Evolutionary conservation across 1,284 basidiomycete species (phyloP), one percentile per base, ranked within the genome.

Genomic region (Peniophora sp.): DNA sequence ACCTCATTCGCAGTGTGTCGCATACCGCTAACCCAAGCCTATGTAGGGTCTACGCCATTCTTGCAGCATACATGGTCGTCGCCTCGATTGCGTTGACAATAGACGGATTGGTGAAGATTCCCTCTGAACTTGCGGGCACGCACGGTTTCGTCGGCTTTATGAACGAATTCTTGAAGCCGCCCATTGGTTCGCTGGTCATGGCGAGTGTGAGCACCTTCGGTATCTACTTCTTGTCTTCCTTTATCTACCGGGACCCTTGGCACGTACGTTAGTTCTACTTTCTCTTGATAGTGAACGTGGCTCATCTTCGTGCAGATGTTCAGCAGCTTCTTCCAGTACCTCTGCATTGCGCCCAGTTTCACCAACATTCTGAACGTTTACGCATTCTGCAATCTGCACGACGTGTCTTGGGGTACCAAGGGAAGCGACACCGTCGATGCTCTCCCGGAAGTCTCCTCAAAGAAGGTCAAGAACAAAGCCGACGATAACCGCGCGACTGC

Each of bases 351-450:
- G 16, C 91, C 91, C 1, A 92, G 88, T 59, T 95, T 95, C 70
- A 93, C 86, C 48, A 97, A 97, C 63, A 85, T 97, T 25, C 79
- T 98, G 59, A 97, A 97, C 68, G 90, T 96, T 34, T 97, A 97
- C 63, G 92, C 93, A 0, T 98, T 97, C 74, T 97, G 93, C 69
- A 96, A 95, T 68, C 70, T 94, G 64, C 91, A 93, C 67, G 91
- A 93, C 68, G 92, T 89, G 20, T 90, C 86, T 34, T 93, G 92
- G 93, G 92, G 93, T 69, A 97, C 93, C 12, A 96, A 96, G 69
- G 95, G 95, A 49, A 93, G 90, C 52, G 96, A 98, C 71, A 95
- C 95, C 66, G 92, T 85, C 0, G 95, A 97, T 59, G 89, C 89
- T 1, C 73, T 98, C n/a, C 95, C 95, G 0, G 89, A 91, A 0